Conservation (phyloP, 2,329 filamentous ascomycete species). For the Metarhizium rileyi region DNA sequence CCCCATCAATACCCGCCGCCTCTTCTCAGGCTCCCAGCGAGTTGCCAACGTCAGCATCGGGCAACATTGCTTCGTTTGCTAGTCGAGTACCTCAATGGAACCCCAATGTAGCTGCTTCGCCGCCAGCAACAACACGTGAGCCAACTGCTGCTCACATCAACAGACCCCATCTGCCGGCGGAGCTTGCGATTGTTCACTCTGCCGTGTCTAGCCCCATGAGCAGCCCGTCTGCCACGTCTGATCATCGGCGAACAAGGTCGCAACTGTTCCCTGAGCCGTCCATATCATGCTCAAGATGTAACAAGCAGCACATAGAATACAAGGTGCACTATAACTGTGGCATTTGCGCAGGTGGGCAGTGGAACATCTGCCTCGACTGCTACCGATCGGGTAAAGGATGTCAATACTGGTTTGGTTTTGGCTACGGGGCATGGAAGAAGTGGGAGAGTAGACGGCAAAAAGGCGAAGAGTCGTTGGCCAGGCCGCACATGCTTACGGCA, state of each 20-base stretch:
- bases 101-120: slow-evolving; percentile 3
- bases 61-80: slow-evolving; percentile 27
- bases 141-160: slow-evolving; percentile 10
- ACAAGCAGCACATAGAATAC: slow-evolving; percentile 66
- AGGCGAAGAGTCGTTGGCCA: slow-evolving; percentile 30
- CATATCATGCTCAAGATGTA: slow-evolving; percentile 64
- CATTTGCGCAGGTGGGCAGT: slow-evolving; percentile 59
- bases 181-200: slow-evolving; percentile 29
- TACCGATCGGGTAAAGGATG: slow-evolving; percentile 72
- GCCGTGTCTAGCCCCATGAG: slow-evolving; percentile 20
- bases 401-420: slow-evolving; percentile 81
- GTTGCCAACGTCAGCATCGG: slow-evolving; percentile 8
- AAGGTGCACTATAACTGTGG: slow-evolving; percentile 77
- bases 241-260: slow-evolving; percentile 32
- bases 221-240: slow-evolving; percentile 20
- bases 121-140: slow-evolving; percentile 12
- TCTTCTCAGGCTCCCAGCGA: slow-evolving; percentile 15
- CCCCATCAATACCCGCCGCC: slow-evolving; percentile 21
- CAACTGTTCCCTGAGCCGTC: slow-evolving; percentile 59
- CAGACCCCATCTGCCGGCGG: slow-evolving; percentile 26
- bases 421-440: slow-evolving; percentile 56
- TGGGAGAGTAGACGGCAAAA: slow-evolving; percentile 47
- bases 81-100: slow-evolving; percentile 22
- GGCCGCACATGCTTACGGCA: slow-evolving; percentile 48
- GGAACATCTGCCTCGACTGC: slow-evolving; percentile 72